phyloP scores from a whole-genome alignment of 2,329 filamentous ascomycete genomes.

The Laburnicola sp. region DNA sequence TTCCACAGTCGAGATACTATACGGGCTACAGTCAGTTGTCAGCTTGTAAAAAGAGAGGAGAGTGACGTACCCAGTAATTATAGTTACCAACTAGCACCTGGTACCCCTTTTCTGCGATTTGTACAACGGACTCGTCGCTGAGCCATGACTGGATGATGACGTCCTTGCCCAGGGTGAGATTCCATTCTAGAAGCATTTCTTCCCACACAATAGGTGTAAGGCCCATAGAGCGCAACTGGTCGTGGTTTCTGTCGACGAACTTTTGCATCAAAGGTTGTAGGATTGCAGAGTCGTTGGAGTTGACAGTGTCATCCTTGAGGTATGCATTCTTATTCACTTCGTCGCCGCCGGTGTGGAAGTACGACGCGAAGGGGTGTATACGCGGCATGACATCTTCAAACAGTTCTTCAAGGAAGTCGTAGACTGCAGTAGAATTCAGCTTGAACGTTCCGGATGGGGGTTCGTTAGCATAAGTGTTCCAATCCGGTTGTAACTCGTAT shows the following conservation, averaged over 20 bases:
- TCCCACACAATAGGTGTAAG: conserved; percentile 83
- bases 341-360: conserved; percentile 88
- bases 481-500: conserved; percentile 58
- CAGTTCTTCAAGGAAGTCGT: conserved; percentile 70
- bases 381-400: conserved; percentile 74
- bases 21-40: background rate
- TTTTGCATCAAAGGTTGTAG: conserved; percentile 76
- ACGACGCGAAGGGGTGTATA: conserved; percentile 62
- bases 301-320: conserved; percentile 68
- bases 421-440: conserved; percentile 71
- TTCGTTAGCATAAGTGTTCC: conserved; percentile 57
- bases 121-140: conserved; percentile 62
- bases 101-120: conserved; percentile 65
- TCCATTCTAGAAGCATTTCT: conserved; percentile 79
- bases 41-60: background rate
- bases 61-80: conserved; percentile 66
- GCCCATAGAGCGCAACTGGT: conserved; percentile 63
- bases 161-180: conserved; percentile 70
- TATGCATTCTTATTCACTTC: conserved; percentile 81
- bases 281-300: conserved; percentile 65
- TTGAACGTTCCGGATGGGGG: conserved; percentile 68
- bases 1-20: conserved; percentile 80
- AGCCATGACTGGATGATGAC: conserved; percentile 81
- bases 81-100: conserved; percentile 76
- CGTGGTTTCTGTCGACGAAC: conserved; percentile 73